These are phyloP conservation scores for Exophiala alcalophila DNA, from an alignment of 2,329 filamentous ascomycete species.

Conservation along the genomic window DNA sequence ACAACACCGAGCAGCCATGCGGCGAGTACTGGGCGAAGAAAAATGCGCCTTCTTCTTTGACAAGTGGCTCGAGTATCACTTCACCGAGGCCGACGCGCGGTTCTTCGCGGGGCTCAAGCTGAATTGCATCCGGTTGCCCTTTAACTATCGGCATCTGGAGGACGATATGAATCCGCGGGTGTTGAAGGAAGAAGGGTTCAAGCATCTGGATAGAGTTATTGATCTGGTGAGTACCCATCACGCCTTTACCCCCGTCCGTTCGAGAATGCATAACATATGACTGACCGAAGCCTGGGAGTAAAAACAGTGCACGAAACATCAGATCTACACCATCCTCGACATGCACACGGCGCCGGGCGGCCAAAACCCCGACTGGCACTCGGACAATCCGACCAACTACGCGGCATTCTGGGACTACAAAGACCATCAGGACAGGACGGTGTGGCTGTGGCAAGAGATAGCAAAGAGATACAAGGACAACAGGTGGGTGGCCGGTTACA, in stretches of 20 bases:
- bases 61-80: constrained; percentile 57
- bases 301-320: constrained; percentile 44
- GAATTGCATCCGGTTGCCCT: constrained; percentile 58
- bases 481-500: constrained; percentile 50
- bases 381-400: constrained; percentile 46
- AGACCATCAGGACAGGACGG: constrained; percentile 49
- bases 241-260: too few species aligned
- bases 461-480: constrained; percentile 47
- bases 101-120: constrained; percentile 56
- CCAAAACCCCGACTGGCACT: constrained; percentile 53
- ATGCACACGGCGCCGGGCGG: constrained; percentile 51
- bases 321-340: constrained; percentile 52
- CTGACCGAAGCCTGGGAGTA: too few species aligned
- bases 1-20: constrained; percentile 54
- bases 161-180: constrained; percentile 48
- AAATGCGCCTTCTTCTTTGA: constrained; percentile 62
- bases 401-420: constrained; percentile 53
- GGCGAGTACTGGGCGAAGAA: constrained; percentile 51
- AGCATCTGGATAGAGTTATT: constrained; percentile 47
- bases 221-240: constrained; percentile 37
- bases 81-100: constrained; percentile 56
- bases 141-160: constrained; percentile 57
- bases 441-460: constrained; percentile 51
- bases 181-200: constrained; percentile 46
- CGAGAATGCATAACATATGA: too few species aligned